Evolutionary conservation across 768 basidiomycete species (phyloP).

Genomic region (Pulveroboletus frians): DNA sequence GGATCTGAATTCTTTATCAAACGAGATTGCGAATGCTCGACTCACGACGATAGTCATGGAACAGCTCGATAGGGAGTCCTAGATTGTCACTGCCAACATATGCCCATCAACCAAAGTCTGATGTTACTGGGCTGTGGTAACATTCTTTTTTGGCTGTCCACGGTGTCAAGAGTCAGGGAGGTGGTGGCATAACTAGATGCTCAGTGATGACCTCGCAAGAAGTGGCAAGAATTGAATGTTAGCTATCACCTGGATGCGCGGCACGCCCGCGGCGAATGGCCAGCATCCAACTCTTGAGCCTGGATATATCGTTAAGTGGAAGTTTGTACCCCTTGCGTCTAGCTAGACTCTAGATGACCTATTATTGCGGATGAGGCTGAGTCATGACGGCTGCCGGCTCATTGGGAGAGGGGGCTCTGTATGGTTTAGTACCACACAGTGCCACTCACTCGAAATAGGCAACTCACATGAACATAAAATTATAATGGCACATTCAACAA

Average conservation of each 20-base stretch:
- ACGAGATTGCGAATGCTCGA: background rate
- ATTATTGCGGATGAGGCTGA: background rate
- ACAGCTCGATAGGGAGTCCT: background rate
- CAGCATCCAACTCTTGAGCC: background rate
- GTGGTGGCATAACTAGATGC: background rate
- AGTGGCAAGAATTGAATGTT: background rate
- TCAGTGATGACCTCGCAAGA: too few relatives aligned
- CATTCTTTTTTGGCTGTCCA: background rate
- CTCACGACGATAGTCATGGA: background rate
- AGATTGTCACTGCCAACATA: background rate
- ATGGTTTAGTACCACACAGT: too few relatives aligned
- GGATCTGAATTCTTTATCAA: slow-evolving; percentile 44
- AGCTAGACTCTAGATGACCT: background rate
- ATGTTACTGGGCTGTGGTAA: background rate
- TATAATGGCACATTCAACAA: too few relatives aligned
- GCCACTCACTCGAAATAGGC: too few relatives aligned
- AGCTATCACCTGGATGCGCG: background rate
- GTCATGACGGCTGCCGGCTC: background rate
- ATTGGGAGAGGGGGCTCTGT: slow-evolving; percentile 1
- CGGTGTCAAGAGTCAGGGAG: background rate
- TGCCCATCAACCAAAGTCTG: background rate
- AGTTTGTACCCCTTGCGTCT: background rate
- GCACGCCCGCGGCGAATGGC: background rate
- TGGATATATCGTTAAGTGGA: background rate
- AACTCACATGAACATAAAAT: too few relatives aligned